Evolutionary conservation across 1,284 basidiomycete genomes (phyloP), one percentile per base, ranked within the genome.

Genomic region (Naganishia liquefaciens): DNA sequence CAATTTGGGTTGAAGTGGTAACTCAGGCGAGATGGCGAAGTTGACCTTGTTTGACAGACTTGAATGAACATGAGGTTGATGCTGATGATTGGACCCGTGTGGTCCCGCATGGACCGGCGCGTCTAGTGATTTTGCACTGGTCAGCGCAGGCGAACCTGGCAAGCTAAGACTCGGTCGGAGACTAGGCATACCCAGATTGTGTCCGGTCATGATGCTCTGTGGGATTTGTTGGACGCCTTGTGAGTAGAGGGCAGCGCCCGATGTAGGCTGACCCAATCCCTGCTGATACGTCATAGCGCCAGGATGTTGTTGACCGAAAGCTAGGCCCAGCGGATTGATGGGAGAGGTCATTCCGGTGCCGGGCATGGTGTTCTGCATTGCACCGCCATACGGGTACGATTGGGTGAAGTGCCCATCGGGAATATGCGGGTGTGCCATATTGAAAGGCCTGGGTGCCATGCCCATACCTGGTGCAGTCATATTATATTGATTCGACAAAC

Each of bases 91-190:
- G 27, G 19, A 9, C n/a, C 57, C 57, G 9, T 60, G 57, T 6
- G 33, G 6, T 7, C 46, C 57, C 15, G 11, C 21, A 7, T 27
- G 15, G 21, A 49, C 28, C 2, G 46, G 30, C 9, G 46, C 23
- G 50, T 60, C 57, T 60, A 60, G 25, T 25, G 37, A 60, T 60
- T 60, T 60, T 37, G 57, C 46, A 46, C 57, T 50, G 40, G 57
- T 60, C 46, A 60, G 57, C 37, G 54, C 54, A 17, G 57, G 57
- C 27, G 57, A 39, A 50, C 46, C 47, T 19, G 57, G 57, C 25
- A 60, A 50, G 57, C 57, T 60, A 28, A 60, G 37, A 46, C 57
- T 50, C n/a, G 57, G 19, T 42, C 57, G 23, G n/a, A 60, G 30
- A n/a, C 21, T 27, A 40, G 57, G 57, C 57, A 60, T 60, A 60